Base-by-base conservation (phyloP, 139 green algal genomes). In the Chloropicon primus region DNA sequence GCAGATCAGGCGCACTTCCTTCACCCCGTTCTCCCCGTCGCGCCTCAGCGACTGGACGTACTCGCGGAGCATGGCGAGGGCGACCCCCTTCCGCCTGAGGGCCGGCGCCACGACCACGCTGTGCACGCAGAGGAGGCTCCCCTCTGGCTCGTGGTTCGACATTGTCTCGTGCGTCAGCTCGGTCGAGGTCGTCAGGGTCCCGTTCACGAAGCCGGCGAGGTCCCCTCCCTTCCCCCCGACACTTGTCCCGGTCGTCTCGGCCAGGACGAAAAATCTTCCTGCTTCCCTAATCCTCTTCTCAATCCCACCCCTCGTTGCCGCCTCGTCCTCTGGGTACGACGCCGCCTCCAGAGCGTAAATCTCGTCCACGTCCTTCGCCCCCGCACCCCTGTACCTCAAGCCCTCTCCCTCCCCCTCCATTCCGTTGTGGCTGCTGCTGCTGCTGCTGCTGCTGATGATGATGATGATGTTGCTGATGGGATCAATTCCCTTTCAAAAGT, bases 141-240 rank as follows among this genome's bases (percentile, higher is more conserved):
- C 88, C 0, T 84, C 79, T 3, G 84, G 75, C 1, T 89, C 81
- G 76, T 93, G 88, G 1, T 22, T 80, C 2, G 54, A 79, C 89
- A 93, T 93, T 23, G 81, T 86, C 21, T 90, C 85, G 27, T 90
- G 81, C 1, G 86, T 91, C 3, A 93, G 78, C 22, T 54, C 72
- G 10, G 75, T 54, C 1, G 79, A 72, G 23, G 2, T 27, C 26
- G 74, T 86, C 26, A 85, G 75, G 0, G 88, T 93, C 24, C 85
- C 88, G 81, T 87, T 91, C 1, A 85, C 80, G 28, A 83, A 90
- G 0, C 83, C 77, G 0, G 79, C 77, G 24, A 83, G n/a, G n/a
- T n/a, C n/a, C n/a, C n/a, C n/a, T n/a, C n/a, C n/a, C n/a, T n/a
- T n/a, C n/a, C n/a, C n/a, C n/a, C n/a, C n/a, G n/a, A n/a, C n/a